Evolutionary conservation across 1,284 basidiomycete genomes (phyloP).

Genomic region (Stygiomarasmius scandens): DNA sequence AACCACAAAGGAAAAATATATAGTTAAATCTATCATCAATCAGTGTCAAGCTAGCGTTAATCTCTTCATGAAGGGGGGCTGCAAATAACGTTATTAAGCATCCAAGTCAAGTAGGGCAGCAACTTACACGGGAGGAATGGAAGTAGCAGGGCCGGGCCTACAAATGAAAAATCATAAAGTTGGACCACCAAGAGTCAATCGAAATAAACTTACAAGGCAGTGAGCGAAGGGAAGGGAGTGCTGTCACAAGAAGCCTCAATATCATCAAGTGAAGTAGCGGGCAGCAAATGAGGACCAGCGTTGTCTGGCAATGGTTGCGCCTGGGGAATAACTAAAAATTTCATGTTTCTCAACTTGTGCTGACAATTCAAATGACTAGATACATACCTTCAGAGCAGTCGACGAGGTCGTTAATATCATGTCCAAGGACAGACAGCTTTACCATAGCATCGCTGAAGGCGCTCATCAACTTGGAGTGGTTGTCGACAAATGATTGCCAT

Average conservation of each 20-base stretch:
- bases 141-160: slow-evolving; percentile 26
- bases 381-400: slow-evolving; percentile 44
- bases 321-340: slow-evolving; percentile 39
- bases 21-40: neutral
- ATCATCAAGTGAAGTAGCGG: slow-evolving; percentile 32
- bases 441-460: slow-evolving; percentile 39
- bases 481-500: slow-evolving; percentile 42
- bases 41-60: neutral
- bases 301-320: slow-evolving; percentile 28
- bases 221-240: slow-evolving; percentile 31
- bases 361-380: too few species aligned
- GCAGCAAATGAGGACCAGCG: slow-evolving; percentile 33
- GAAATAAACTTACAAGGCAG: too few species aligned
- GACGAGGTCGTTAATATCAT: slow-evolving; percentile 30
- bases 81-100: too few species aligned
- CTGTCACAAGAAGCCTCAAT: slow-evolving; percentile 38
- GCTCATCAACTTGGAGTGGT: slow-evolving; percentile 34
- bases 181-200: too few species aligned
- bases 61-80: slow-evolving; percentile 7
- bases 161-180: too few species aligned
- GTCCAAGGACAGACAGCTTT: slow-evolving; percentile 38
- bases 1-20: too few species aligned
- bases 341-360: too few species aligned
- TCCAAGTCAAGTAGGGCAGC: neutral
- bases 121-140: slow-evolving; percentile 31